These are phyloP conservation scores for Chernovozyma aurita DNA, from an alignment of 1,139 yeast genomes.

Conservation along the genomic window DNA sequence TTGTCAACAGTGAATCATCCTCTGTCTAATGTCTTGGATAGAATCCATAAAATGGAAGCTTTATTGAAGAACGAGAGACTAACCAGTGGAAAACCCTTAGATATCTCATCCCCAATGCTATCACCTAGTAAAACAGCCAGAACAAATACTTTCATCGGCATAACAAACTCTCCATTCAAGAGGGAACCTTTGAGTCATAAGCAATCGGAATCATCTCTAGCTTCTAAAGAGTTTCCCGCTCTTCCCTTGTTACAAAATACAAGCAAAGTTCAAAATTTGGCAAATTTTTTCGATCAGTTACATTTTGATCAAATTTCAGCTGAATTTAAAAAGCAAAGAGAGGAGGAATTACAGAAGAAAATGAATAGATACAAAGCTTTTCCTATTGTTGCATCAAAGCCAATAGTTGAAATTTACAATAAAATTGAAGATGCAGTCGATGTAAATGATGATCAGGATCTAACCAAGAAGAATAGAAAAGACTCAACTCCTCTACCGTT, in stretches of 20 bases:
- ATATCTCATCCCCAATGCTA: neutral
- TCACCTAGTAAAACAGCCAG: neutral
- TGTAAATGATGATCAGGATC: constrained; percentile 19
- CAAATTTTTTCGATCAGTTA: constrained; percentile 67
- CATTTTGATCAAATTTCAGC: constrained; percentile 78
- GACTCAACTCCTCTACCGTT: neutral
- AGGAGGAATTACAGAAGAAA: constrained; percentile 61
- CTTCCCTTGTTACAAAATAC: constrained; percentile 7
- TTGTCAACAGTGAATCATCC: constrained; percentile 9
- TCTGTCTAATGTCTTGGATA: constrained; percentile 19
- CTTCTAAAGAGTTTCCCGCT: constrained; percentile 4
- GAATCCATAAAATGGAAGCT: constrained; percentile 26
- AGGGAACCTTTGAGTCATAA: constrained; percentile 10
- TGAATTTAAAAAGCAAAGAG: constrained; percentile 87
- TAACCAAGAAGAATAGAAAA: neutral
- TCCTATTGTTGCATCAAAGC: constrained; percentile 74
- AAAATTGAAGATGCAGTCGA: constrained; percentile 85
- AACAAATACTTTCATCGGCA: neutral
- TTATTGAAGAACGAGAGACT: constrained; percentile 15
- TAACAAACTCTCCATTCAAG: constrained; percentile 5
- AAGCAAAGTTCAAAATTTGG: constrained; percentile 54
- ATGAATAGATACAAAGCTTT: constrained; percentile 66
- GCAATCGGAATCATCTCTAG: constrained; percentile 13
- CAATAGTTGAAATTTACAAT: constrained; percentile 88
- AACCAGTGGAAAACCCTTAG: neutral